Conservation (phyloP, 345 rosid species). For the Pelargonium nanum region DNA sequence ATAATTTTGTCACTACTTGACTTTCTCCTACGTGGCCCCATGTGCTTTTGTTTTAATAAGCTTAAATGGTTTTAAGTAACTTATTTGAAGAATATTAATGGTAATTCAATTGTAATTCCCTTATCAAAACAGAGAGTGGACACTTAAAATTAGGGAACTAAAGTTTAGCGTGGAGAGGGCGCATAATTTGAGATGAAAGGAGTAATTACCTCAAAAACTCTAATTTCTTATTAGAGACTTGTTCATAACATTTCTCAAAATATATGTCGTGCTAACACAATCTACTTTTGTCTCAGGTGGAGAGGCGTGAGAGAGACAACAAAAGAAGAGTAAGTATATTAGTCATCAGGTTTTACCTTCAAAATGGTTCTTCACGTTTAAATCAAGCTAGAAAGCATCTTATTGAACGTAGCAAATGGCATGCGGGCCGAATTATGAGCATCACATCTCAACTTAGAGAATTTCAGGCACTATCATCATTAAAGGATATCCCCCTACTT, state of each 20-base stretch:
- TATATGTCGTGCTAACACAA: conserved; percentile 7
- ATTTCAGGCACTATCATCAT: conserved; percentile 79
- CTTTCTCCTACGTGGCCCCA: no score
- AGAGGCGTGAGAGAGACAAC: conserved; percentile 86
- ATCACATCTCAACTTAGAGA: conserved; percentile 88
- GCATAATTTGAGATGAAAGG: no score
- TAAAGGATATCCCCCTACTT: conserved; percentile 61
- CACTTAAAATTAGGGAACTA: no score
- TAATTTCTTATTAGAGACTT: no score
- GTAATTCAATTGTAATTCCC: no score
- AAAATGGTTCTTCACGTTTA: conserved; percentile 55
- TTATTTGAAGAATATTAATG: no score
- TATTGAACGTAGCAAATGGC: conserved; percentile 96
- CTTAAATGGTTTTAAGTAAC: no score
- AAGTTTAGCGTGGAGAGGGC: no score
- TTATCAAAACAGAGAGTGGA: no score
- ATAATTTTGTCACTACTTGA: no score
- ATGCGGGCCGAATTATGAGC: conserved; percentile 77
- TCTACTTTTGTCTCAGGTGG: conserved; percentile 52
- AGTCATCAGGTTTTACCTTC: conserved; percentile 72
- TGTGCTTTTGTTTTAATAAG: no score
- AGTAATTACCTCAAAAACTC: no score
- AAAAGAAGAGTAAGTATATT: conserved; percentile 62
- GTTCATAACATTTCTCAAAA: not conserved
- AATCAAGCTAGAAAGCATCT: conserved; percentile 88